A percentile compares a stretch with the other conserved stretches of the same genome.
Conservation (phyloP, 176 grass and related monocot genomes). For the maize (Zea mays) region Zm-B73-REFERENCE-NAM-5.0 NC_050100.1:83026001-83026500, state of each 20-base stretch:
- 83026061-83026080: background rate
- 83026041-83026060: background rate
- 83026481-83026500: too few species aligned
- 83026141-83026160: conserved; percentile 9
- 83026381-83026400: background rate
- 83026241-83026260: background rate
- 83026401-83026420: background rate
- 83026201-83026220: background rate
- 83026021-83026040: background rate
- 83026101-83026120: background rate
- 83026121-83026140: background rate
- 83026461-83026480: too few species aligned
- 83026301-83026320: background rate
- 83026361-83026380: background rate
- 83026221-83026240: background rate
- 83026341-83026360: conserved; percentile 3
- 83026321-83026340: background rate
- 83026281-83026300: background rate
- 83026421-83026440: too few species aligned
- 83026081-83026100: background rate
- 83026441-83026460: too few species aligned
- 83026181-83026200: conserved; percentile 17
- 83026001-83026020: background rate
- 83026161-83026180: background rate
- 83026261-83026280: too few species aligned